Evolutionary conservation across 805 yeast species (phyloP).

Genomic region (Spencermartinsiella europaea): DNA sequence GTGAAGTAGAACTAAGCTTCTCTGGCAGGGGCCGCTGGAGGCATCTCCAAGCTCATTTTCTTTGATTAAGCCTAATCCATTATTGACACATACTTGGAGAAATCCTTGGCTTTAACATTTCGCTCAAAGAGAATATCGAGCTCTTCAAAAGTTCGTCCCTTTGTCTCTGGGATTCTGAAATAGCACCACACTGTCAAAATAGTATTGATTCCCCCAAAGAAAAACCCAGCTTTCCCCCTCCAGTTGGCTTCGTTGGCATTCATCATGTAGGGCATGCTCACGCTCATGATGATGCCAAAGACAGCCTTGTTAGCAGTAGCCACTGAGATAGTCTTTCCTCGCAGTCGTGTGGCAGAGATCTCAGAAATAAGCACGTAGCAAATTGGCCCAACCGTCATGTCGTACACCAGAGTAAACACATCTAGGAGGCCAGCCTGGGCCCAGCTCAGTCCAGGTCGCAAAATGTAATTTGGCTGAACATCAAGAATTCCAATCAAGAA

Average conservation of each 20-base stretch:
- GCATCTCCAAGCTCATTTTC: too few species aligned
- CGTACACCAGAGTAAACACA: slow-evolving; percentile 42
- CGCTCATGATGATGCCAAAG: slow-evolving; percentile 13
- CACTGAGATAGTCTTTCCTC: slow-evolving; percentile 33
- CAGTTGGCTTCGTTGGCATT: slow-evolving; percentile 43
- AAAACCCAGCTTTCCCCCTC: slow-evolving; percentile 44
- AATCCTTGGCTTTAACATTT: slow-evolving; percentile 6
- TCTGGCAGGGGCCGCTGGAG: too few species aligned
- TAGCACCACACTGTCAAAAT: slow-evolving; percentile 38
- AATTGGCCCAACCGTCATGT: slow-evolving; percentile 41
- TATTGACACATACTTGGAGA: slow-evolving; percentile 14
- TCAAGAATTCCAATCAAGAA: slow-evolving; percentile 37
- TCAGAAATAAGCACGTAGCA: slow-evolving; percentile 38
- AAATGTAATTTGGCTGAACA: slow-evolving; percentile 10
- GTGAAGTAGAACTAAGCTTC: too few species aligned
- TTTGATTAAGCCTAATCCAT: too few species aligned
- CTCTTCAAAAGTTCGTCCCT: slow-evolving; percentile 52
- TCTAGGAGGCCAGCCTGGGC: slow-evolving; percentile 41
- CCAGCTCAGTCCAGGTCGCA: slow-evolving; percentile 19
- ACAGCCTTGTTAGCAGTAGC: slow-evolving; percentile 31
- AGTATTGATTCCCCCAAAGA: slow-evolving; percentile 37
- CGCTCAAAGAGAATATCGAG: slow-evolving; percentile 45
- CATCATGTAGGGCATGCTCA: slow-evolving; percentile 40
- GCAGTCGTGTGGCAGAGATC: slow-evolving; percentile 36
- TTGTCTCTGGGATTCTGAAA: slow-evolving; percentile 54